Conservation (phyloP, 78 protist genomes). For the Dictyostelium brefeldianum region DNA sequence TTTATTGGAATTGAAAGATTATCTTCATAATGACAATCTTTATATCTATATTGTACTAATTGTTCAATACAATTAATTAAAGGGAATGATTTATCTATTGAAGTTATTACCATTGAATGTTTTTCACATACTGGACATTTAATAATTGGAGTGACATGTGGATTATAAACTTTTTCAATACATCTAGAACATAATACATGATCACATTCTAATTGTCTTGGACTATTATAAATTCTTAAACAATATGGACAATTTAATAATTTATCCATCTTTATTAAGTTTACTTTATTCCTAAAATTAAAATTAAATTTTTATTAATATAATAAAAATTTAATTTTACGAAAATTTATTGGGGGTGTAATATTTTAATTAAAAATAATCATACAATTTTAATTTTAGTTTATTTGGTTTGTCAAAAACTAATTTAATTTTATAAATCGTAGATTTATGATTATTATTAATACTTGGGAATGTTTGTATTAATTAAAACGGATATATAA, state of each 20-base stretch:
- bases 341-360: too few relatives aligned
- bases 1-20: background rate
- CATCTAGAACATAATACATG: constrained; percentile 61
- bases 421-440: too few relatives aligned
- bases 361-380: too few relatives aligned
- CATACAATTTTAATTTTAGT: too few relatives aligned
- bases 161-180: constrained; percentile 26
- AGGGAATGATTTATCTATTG: constrained; percentile 9
- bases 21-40: background rate
- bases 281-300: too few relatives aligned
- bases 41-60: constrained; percentile 1
- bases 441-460: too few relatives aligned
- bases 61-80: constrained; percentile 24
- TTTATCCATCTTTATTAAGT: constrained; percentile 61
- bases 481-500: too few relatives aligned
- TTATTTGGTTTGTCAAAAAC: too few relatives aligned
- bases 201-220: constrained; percentile 57
- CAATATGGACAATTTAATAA: constrained; percentile 72
- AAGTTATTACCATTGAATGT: constrained; percentile 35
- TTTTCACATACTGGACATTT: constrained; percentile 60
- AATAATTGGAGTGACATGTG: constrained; percentile 43
- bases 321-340: too few relatives aligned
- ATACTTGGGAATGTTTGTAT: too few relatives aligned
- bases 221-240: background rate
- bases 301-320: too few relatives aligned